Base-by-base conservation (phyloP, 805 yeast species). In the Myxozyma kluyveri region DNA sequence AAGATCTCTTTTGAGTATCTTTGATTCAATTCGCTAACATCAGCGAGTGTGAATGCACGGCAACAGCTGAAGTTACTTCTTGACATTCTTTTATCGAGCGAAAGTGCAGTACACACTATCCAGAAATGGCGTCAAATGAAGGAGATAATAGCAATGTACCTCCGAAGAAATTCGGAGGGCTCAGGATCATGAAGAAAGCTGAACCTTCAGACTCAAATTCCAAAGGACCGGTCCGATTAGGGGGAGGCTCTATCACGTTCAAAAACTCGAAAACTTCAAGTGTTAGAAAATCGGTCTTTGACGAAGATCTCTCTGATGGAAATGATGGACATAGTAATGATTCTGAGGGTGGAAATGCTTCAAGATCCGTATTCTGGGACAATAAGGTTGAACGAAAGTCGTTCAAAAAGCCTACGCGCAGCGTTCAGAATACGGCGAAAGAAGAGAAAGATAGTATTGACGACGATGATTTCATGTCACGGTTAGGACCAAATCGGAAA, bases 161-260 rank as follows among this genome's bases (percentile, higher is more conserved):
- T 12, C 14, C n/a, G 33, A 4, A 4, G 14, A 41, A 33, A 19
- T 47, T 47, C 23, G 51, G 51, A 32, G 51, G 51, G 1, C 29
- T 47, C 10, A 47, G 42, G 38, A 14, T 47, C 24, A 29, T 29
- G 33, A 29, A 29, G 33, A 29, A 32, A 19, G 9, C 38, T 5
- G 39, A 39, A 26, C 23, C 22, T 22, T 3, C 41, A 3, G 6
- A n/a, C 4, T 4, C 19, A 10, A 14, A 9, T 29, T 29, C 33
- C 33, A 29, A 29, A 29, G 33, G 33, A 9, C 5, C 12, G 22
- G 33, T 29, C 9, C 33, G 33, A 29, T 14, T 29, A 29, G 33
- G 33, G 9, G 33, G 33, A 29, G 33, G 33, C 14, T 9, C 33
- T 9, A 29, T 9, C 33, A 14, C 33, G 14, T 29, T 29, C 14